Conservation (phyloP, 192 early-diverging fungal genomes). For the Linnemannia exigua region DNA sequence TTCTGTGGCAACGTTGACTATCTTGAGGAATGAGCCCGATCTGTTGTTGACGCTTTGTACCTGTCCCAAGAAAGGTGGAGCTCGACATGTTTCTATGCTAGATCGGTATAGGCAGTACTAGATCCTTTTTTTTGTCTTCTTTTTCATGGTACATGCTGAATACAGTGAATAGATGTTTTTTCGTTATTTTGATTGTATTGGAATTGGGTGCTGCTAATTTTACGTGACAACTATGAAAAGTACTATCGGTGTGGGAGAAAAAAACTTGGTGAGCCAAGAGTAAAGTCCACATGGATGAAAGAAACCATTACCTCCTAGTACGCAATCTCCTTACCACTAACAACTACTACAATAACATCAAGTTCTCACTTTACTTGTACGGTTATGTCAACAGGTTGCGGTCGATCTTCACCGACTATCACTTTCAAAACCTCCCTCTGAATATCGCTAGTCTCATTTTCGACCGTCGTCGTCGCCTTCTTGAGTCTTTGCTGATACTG, state of each 20-base stretch:
- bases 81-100: conserved; percentile 20
- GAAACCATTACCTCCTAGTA: too few species aligned
- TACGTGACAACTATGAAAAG: too few species aligned
- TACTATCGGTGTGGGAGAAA: too few species aligned
- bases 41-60: conserved; percentile 22
- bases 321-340: too few species aligned
- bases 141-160: background rate
- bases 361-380: too few species aligned
- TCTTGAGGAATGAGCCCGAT: conserved; percentile 17
- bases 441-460: background rate
- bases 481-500: background rate
- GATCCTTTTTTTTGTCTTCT: background rate
- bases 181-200: background rate
- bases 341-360: too few species aligned
- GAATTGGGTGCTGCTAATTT: too few species aligned
- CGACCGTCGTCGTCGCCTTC: background rate
- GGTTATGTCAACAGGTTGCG: background rate
- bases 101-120: conserved; percentile 11
- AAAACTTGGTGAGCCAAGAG: too few species aligned
- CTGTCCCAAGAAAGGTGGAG: conserved; percentile 22
- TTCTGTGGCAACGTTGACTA: background rate
- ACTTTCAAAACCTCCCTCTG: background rate
- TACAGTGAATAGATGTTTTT: background rate
- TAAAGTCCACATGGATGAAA: too few species aligned
- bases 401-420: background rate